Base-by-base conservation (phyloP, 164 flowering plant genomes). In the Sedum album region DNA sequence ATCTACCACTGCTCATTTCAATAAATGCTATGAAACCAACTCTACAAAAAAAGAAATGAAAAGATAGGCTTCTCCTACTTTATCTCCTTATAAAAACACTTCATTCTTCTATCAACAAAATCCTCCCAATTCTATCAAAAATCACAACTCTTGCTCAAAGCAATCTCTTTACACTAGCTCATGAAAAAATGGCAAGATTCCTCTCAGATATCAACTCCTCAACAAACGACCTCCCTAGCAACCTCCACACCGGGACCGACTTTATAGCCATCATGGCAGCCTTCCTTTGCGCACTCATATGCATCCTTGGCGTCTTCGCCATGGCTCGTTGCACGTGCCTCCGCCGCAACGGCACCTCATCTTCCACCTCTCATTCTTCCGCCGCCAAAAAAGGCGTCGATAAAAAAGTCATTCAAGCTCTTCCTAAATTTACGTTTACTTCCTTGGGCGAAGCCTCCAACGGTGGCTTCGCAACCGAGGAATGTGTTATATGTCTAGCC, bases 241-340 rank as follows among this genome's bases (percentile, higher is more conserved):
- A 55, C 61, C 5, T 57, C 17, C 62, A 57, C 42, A 72, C 81
- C 9, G 85, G 86, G 79, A 85, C 91, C 6, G 95, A 91, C 87
- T 86, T 84, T 74, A 84, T 91, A 1, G 93, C 91, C 61, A 83
- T 94, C 78, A 82, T 91, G 17, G 95, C 96, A 0, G 87, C 97
- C 5, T 86, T 94, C 31, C 78, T 94, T 70, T 91, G 98, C 74
- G 93, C 96, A 21, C 77, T 93, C 5, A 85, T 93, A 33, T 91
- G 97, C 79, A 84, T 89, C 23, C 86, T 94, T 23, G 97, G 97
- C 8, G 86, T 94, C 68, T 79, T 86, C 42, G 93, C 94, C 11
- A 88, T 87, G 20, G 91, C 87, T 7, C 89, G 95, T 35, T 94
- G 98, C 84, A 86, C 89, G 51, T 91, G 96, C 89, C 77, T 84